A percentile compares a stretch with the other conserved stretches of the same genome.
Evolutionary conservation across 495 filamentous ascomycete genomes (phyloP).

Genomic region (Talaromyces thailandensis): DNA sequence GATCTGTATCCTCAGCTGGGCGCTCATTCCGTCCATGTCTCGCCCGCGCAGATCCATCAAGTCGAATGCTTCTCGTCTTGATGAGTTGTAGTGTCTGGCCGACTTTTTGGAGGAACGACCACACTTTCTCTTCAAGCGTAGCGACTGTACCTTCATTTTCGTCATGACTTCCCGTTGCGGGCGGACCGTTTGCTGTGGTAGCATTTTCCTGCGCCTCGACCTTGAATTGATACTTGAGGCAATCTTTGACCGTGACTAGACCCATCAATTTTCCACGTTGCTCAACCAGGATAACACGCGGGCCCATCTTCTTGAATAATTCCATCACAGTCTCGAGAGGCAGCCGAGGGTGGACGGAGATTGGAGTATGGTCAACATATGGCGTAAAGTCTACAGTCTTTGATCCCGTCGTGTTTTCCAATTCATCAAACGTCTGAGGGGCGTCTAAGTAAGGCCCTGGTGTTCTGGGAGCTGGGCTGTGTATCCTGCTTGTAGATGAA

Average conservation of each 20-base stretch:
- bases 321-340: conserved; percentile 98
- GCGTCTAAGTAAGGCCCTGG: conserved; percentile 19
- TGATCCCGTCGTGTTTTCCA: conserved; percentile 45
- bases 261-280: conserved; percentile 74
- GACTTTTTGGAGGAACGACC: conserved; percentile 50
- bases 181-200: conserved; percentile 30
- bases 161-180: conserved; percentile 20
- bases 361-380: conserved; percentile 83
- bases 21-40: not conserved
- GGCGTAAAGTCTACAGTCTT: conserved; percentile 72
- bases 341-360: conserved; percentile 84
- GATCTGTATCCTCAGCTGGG: conserved; percentile 7
- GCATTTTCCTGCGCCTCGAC: conserved; percentile 83
- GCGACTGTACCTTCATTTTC: conserved; percentile 8
- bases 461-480: conserved; percentile 20
- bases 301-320: conserved; percentile 96
- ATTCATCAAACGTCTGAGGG: conserved; percentile 56
- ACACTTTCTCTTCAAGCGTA: conserved; percentile 56
- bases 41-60: conserved; percentile 8
- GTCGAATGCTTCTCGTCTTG: conserved; percentile 17
- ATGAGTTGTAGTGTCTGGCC: conserved; percentile 45
- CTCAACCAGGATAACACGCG: conserved; percentile 87
- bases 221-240: conserved; percentile 95
- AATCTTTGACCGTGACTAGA: conserved; percentile 94
- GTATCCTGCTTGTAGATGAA: conserved; percentile 24